Evolutionary conservation across 306 rosid genomes (phyloP).

Genomic region (Prunus davidiana): DNA sequence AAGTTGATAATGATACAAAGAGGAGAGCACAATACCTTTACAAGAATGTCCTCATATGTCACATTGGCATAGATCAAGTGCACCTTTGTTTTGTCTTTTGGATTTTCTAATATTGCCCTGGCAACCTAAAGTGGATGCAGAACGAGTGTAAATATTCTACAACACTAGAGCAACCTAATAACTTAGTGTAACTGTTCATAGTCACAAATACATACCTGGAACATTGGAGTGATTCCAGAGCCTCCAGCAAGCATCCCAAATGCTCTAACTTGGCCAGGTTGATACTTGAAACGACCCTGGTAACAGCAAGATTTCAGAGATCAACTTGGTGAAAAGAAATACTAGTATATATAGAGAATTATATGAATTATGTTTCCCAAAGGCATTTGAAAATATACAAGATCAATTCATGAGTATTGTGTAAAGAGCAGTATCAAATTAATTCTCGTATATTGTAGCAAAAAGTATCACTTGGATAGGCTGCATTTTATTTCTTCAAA

Average conservation of each 20-base stretch:
- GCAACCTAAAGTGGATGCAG: constrained; percentile 58
- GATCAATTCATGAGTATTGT: not conserved
- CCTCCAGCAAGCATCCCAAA: constrained; percentile 99
- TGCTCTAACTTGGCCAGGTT: constrained; percentile 82
- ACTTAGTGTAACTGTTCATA: not conserved
- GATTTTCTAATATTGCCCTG: constrained; percentile 87
- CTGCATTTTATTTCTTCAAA: not conserved
- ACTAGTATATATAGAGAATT: not conserved
- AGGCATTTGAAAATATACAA: not conserved
- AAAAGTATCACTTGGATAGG: not conserved
- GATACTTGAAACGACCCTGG: constrained; percentile 96
- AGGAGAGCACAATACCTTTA: constrained; percentile 58
- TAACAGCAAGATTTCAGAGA: constrained; percentile 19
- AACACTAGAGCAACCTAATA: not conserved
- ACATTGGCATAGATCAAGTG: constrained; percentile 98
- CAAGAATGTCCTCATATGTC: constrained; percentile 76
- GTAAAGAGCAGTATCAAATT: not conserved
- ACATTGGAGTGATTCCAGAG: constrained; percentile 99
- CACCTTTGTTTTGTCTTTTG: constrained; percentile 78
- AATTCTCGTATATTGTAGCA: not conserved
- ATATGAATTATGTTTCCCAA: not conserved
- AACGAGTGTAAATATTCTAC: constrained; percentile 3
- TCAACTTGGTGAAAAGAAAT: constrained; percentile 15
- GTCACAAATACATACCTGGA: constrained; percentile 51
- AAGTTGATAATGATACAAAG: not conserved